Percentiles rank a stretch among this genome's conserved stretches.
Evolutionary conservation across 176 grass and related monocot species (phyloP).

Genomic region (Urochloa ruziziensis): DNA sequence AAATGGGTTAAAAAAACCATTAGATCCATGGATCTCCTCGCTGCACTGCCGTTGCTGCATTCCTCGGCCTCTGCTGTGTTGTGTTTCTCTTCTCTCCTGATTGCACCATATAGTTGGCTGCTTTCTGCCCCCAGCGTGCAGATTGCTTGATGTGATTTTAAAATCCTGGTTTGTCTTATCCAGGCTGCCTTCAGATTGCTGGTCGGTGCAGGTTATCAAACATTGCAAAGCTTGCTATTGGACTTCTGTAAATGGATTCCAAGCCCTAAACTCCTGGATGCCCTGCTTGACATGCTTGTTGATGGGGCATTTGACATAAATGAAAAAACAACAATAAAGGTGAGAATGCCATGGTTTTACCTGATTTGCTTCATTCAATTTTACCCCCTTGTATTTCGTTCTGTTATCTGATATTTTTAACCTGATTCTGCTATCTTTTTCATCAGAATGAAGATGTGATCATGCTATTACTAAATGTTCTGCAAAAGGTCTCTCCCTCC

Average conservation of each 20-base stretch:
- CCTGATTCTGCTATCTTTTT: conserved; percentile 32
- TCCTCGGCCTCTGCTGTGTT: background rate
- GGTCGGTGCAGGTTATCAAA: conserved; percentile 89
- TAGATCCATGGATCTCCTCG: background rate
- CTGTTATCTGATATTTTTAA: conserved; percentile 34
- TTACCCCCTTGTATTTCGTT: conserved; percentile 19
- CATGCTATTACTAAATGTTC: conserved; percentile 73
- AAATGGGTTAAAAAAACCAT: background rate
- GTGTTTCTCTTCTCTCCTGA: background rate
- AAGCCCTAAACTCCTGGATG: conserved; percentile 70
- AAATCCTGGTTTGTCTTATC: conserved; percentile 41
- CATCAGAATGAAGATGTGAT: conserved; percentile 99
- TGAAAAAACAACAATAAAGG: conserved; percentile 86
- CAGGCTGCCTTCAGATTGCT: conserved; percentile 87
- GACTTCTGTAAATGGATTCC: conserved; percentile 95
- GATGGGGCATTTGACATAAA: conserved; percentile 85
- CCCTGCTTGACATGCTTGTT: conserved; percentile 93
- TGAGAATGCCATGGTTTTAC: conserved; percentile 32
- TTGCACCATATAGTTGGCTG: background rate
- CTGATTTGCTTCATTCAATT: conserved; percentile 31
- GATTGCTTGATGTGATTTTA: conserved; percentile 27
- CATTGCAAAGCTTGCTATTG: conserved; percentile 87
- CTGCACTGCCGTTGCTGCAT: background rate
- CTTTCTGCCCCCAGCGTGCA: background rate
- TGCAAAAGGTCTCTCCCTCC: conserved; percentile 65